Evolutionary conservation across 805 yeast genomes (phyloP).

Genomic region (Ogataea glucozyma): DNA sequence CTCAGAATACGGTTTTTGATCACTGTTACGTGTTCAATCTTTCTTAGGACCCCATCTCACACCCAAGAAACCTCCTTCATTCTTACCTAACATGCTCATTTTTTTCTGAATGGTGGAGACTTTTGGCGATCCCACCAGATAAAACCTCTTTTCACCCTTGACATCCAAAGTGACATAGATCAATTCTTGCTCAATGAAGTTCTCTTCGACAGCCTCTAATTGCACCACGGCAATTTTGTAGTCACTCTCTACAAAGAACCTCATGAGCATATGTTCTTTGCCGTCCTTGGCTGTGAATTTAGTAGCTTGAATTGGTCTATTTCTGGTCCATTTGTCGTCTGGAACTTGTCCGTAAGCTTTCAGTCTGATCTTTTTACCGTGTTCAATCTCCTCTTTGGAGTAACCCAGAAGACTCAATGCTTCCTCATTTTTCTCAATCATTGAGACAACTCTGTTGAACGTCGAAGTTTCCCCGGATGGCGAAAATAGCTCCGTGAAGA

Average conservation of each 20-base stretch:
- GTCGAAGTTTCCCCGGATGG: conserved; percentile 93
- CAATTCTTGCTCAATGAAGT: conserved; percentile 66
- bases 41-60: conserved; percentile 84
- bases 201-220: conserved; percentile 75
- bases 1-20: not conserved
- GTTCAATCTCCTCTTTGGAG: conserved; percentile 41
- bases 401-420: conserved; percentile 57
- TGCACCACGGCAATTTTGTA: conserved; percentile 67
- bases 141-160: conserved; percentile 67
- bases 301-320: conserved; percentile 78
- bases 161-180: conserved; percentile 75
- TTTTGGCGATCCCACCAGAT: conserved; percentile 62
- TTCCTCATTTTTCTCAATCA: conserved; percentile 66
- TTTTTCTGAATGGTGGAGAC: conserved; percentile 44
- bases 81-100: conserved; percentile 41
- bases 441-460: conserved; percentile 80
- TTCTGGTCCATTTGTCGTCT: conserved; percentile 81
- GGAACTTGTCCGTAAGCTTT: conserved; percentile 80
- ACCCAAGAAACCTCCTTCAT: conserved; percentile 67
- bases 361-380: conserved; percentile 50
- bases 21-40: conserved; percentile 30
- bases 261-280: conserved; percentile 77
- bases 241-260: conserved; percentile 80
- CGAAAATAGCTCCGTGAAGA: conserved; percentile 75
- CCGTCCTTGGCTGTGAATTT: conserved; percentile 68